phyloP scores from a whole-genome alignment of 1,139 yeast genomes.

The Meyerozyma athensensis region DNA sequence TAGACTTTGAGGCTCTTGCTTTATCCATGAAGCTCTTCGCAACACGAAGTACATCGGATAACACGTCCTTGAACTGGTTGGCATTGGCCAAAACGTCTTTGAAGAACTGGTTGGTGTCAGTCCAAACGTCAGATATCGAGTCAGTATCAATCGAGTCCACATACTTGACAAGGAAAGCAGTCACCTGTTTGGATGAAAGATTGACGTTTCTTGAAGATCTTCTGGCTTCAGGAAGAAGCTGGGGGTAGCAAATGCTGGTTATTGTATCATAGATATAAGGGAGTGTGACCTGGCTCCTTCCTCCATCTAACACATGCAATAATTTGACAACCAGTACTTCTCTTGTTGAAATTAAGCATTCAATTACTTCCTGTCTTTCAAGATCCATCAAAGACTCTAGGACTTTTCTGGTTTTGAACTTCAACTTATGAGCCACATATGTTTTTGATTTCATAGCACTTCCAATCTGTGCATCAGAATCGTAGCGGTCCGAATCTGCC shows the following conservation, averaged over 20 bases:
- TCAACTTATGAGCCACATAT: slow-evolving; percentile 63
- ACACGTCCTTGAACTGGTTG: slow-evolving; percentile 42
- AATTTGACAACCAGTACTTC: slow-evolving; percentile 36
- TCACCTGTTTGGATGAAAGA: slow-evolving; percentile 37
- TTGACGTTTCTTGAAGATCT: slow-evolving; percentile 42
- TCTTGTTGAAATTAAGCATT: slow-evolving; percentile 43
- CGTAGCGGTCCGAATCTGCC: slow-evolving; percentile 50
- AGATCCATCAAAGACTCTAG: slow-evolving; percentile 64
- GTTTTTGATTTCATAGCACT: slow-evolving; percentile 42
- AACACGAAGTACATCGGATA: slow-evolving; percentile 50
- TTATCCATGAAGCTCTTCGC: slow-evolving; percentile 51
- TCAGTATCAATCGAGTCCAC: slow-evolving; percentile 65
- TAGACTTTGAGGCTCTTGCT: slow-evolving; percentile 51
- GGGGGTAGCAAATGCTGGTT: slow-evolving; percentile 31
- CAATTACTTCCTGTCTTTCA: slow-evolving; percentile 73
- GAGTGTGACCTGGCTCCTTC: slow-evolving; percentile 71
- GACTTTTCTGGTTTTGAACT: slow-evolving; percentile 65
- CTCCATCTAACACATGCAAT: slow-evolving; percentile 77
- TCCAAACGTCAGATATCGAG: slow-evolving; percentile 73
- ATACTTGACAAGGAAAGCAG: slow-evolving; percentile 54
- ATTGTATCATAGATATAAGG: slow-evolving; percentile 63
- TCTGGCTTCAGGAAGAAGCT: slow-evolving; percentile 24
- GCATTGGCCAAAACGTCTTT: slow-evolving; percentile 51
- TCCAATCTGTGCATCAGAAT: slow-evolving; percentile 10
- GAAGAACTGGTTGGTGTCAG: slow-evolving; percentile 50